Percentiles rank a stretch among this genome's conserved stretches.
Evolutionary conservation across 495 filamentous ascomycete genomes (phyloP).

Genomic region (Penicillium salamii): DNA sequence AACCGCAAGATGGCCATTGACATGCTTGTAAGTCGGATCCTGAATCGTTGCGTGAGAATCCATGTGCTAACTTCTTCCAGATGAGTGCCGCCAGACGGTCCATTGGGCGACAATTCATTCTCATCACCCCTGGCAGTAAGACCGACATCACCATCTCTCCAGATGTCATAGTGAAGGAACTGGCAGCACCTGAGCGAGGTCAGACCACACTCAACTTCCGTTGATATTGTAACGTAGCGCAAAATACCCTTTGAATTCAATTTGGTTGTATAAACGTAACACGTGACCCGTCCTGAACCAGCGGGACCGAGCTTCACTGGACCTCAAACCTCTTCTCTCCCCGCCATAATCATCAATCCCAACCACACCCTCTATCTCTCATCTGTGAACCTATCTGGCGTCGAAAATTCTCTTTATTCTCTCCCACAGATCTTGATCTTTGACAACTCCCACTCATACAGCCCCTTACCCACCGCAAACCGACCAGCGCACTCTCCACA

Average conservation of each 20-base stretch:
- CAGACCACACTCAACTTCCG: conserved; percentile 38
- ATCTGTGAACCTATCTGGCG: not conserved
- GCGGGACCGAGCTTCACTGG: conserved; percentile 5
- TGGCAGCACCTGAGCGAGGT: conserved; percentile 60
- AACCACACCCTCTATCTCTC: not conserved
- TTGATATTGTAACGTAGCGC: not conserved
- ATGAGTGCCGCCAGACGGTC: conserved; percentile 79
- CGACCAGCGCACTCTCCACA: not conserved
- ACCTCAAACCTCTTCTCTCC: conserved; percentile 9
- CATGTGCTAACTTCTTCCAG: conserved; percentile 40
- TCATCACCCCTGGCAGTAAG: conserved; percentile 93
- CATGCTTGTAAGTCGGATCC: conserved; percentile 90
- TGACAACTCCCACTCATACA: not conserved
- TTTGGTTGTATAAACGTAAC: not conserved
- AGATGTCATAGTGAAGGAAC: conserved; percentile 86
- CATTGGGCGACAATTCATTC: conserved; percentile 87
- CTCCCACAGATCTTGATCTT: not conserved
- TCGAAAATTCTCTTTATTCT: not conserved
- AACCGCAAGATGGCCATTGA: conserved; percentile 91
- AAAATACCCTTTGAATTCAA: conserved; percentile 1
- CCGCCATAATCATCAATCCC: conserved; percentile 2
- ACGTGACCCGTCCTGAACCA: conserved; percentile 3
- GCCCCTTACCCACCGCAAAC: not conserved
- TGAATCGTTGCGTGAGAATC: no score
- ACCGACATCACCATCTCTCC: conserved; percentile 61